Evolutionary conservation across 805 yeast genomes (phyloP).

Genomic region (Zygosaccharomyces pseudorouxii): DNA sequence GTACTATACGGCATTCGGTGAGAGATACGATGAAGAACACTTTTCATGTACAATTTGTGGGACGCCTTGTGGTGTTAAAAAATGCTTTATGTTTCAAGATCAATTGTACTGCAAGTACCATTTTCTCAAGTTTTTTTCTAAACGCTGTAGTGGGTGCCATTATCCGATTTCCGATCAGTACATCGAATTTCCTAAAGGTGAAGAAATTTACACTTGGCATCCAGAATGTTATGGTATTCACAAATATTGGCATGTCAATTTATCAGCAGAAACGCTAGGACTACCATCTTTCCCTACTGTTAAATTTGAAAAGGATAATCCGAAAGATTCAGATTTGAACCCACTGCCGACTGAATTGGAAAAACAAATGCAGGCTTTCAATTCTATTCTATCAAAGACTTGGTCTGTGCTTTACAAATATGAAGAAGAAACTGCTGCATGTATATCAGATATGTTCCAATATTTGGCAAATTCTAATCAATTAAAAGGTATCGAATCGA

Average conservation of each 20-base stretch:
- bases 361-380: constrained; percentile 60
- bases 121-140: constrained; percentile 80
- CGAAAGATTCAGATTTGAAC: constrained; percentile 30
- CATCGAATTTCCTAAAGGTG: constrained; percentile 87
- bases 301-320: constrained; percentile 21
- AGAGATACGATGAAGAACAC: constrained; percentile 91
- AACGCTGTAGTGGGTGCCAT: constrained; percentile 89
- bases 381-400: constrained; percentile 53
- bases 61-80: constrained; percentile 82
- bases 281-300: constrained; percentile 33
- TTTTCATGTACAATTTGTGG: constrained; percentile 87
- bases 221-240: constrained; percentile 98
- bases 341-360: constrained; percentile 47
- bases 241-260: constrained; percentile 89
- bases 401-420: constrained; percentile 86
- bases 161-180: constrained; percentile 90
- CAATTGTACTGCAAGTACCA: constrained; percentile 87
- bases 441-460: constrained; percentile 88
- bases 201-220: constrained; percentile 94
- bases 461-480: constrained; percentile 72
- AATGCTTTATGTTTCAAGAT: constrained; percentile 83
- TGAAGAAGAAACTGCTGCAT: constrained; percentile 86
- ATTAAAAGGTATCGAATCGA: constrained; percentile 57
- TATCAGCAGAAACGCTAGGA: constrained; percentile 59
- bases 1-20: constrained; percentile 88